Percentiles rank a stretch among this genome's conserved stretches.
phyloP scores from a whole-genome alignment of 225 moss, liverwort and hornwort species.

The Climacium dendroides region DNA sequence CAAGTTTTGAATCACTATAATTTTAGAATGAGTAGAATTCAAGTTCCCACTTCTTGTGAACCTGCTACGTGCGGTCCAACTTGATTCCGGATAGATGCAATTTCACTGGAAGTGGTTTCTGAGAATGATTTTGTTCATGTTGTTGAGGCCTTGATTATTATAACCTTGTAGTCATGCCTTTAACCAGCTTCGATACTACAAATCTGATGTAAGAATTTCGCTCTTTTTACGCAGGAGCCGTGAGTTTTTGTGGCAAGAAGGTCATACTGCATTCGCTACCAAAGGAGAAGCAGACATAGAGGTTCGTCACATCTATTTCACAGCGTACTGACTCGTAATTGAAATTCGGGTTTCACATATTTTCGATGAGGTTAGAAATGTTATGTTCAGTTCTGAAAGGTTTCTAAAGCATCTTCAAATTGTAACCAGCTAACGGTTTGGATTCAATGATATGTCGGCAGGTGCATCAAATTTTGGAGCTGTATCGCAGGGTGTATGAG shows the following conservation, averaged over 20 bases:
- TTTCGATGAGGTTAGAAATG: neutral
- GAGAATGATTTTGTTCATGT: neutral
- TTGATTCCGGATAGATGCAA: neutral
- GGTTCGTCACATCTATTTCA: conserved; percentile 18
- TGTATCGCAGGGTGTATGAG: conserved; percentile 88
- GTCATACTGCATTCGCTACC: conserved; percentile 80
- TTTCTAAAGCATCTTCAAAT: neutral
- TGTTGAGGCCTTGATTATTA: neutral
- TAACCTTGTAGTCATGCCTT: neutral
- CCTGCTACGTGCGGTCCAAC: neutral
- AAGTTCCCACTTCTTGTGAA: neutral
- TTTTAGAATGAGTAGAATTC: neutral
- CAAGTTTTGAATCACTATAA: neutral
- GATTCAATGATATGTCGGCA: conserved; percentile 17
- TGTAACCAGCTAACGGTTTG: neutral
- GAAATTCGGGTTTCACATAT: neutral
- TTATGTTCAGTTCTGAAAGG: neutral
- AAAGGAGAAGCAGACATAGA: conserved; percentile 77
- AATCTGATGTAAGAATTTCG: neutral
- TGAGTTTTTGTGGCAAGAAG: conserved; percentile 99
- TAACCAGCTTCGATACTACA: neutral
- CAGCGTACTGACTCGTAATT: neutral
- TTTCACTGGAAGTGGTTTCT: neutral
- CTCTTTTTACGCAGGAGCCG: conserved; percentile 54
- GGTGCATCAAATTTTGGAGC: conserved; percentile 81